Percentiles rank a stretch among this genome's conserved stretches.
These are phyloP conservation scores for Galerina marginata DNA, from an alignment of 768 basidiomycete genomes.

Conservation along the genomic window DNA sequence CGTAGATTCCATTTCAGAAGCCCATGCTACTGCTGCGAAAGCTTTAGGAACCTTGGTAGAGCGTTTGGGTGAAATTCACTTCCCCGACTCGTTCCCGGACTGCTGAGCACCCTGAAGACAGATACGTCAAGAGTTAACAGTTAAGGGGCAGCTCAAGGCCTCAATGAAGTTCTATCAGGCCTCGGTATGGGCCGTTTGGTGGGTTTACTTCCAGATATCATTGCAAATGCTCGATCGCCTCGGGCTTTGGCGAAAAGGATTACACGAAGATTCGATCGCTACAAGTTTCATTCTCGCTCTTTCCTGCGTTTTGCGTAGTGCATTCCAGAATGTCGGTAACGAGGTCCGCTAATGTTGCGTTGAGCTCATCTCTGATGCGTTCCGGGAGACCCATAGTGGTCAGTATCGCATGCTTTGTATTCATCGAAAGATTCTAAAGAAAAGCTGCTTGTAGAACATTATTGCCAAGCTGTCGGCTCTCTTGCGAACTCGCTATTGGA, in stretches of 20 bases:
- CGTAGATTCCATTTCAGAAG: slow-evolving; percentile 97
- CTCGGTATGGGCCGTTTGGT: slow-evolving; percentile 97
- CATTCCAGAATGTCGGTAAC: slow-evolving; percentile 75
- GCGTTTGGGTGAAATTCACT: slow-evolving; percentile 90
- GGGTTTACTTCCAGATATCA: slow-evolving; percentile 91
- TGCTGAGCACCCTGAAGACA: slow-evolving; percentile 87
- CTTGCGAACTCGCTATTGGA: slow-evolving; percentile 68
- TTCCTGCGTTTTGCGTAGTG: slow-evolving; percentile 74
- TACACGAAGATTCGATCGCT: slow-evolving; percentile 76
- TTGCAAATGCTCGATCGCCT: slow-evolving; percentile 88
- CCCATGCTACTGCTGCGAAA: slow-evolving; percentile 96
- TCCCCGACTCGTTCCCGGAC: slow-evolving; percentile 94
- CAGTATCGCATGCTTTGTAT: slow-evolving; percentile 13
- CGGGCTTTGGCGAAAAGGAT: slow-evolving; percentile 91
- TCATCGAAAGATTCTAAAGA: slow-evolving; percentile 12
- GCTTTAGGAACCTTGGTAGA: slow-evolving; percentile 96
- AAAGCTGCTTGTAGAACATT: slow-evolving; percentile 57
- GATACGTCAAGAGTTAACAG: slow-evolving; percentile 95
- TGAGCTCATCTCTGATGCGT: slow-evolving; percentile 80
- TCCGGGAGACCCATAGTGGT: slow-evolving; percentile 77
- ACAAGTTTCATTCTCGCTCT: slow-evolving; percentile 79
- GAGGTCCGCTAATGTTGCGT: slow-evolving; percentile 73
- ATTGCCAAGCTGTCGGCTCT: slow-evolving; percentile 64
- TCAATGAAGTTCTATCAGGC: slow-evolving; percentile 93
- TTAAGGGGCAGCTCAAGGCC: slow-evolving; percentile 97